Evolutionary conservation across 495 filamentous ascomycete species (phyloP), one percentile per base, ranked within the genome.

Genomic region (Xylaria sp.): DNA sequence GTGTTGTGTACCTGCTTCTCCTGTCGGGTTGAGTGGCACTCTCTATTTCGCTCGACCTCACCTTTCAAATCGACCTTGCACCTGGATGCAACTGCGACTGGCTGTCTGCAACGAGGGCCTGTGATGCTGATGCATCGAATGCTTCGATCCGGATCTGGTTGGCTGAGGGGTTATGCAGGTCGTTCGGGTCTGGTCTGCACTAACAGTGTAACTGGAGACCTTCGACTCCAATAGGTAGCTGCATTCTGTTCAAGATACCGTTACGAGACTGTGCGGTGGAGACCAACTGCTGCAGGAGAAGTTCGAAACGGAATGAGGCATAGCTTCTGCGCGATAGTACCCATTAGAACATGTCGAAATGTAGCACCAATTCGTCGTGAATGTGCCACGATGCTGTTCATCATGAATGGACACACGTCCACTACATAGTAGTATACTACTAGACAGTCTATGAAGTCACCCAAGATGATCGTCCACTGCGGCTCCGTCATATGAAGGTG

Each of bases 1-100:
- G n/a, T n/a, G 44, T 8, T 70, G 68, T 50, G 69, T 71, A 71
- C 69, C 69, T 71, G 69, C 69, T 66, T 71, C 59, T 70, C 35
- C 65, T 57, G 52, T n/a, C 66, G 33, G 53, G 66, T 68, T 58
- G 50, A 68, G 52, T 57, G 65, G 52, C 52, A 21, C 37, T 19
- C 35, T 61, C 24, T n/a, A 41, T 61, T 53, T 61, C 53, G 55
- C 52, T 53, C 66, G 37, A 59, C 61, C 48, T 46, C 66, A 59
- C 61, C 48, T 46, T 71, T 57, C 48, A 43, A 66, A 44, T 63
- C 33, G 59, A 59, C 46, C 68, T 70, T 46, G 59, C 68, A 70
- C 40, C 68, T 63, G 31, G 44, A 62, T 70, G 58, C 58, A 37
- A 63, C 58, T 70, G 68, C 58, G 61, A 62, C 64, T 70, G 68